phyloP scores from a whole-genome alignment of 208 protist genomes.

The Acanthamoeba sp. region DNA sequence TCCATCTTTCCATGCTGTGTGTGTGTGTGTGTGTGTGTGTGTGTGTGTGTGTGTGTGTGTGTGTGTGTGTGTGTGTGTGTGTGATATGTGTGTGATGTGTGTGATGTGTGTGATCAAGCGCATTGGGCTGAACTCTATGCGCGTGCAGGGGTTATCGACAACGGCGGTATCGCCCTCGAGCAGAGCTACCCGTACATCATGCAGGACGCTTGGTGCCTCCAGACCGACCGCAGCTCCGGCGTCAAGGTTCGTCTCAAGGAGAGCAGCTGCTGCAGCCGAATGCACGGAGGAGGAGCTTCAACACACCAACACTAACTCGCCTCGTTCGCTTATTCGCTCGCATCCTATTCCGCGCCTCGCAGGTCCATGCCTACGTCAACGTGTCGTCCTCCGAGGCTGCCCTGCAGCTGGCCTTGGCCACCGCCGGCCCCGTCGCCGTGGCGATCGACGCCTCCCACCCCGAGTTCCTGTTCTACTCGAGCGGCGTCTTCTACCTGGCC shows the following conservation, averaged over 20 bases:
- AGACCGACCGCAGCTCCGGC: slow-evolving; percentile 50
- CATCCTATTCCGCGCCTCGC: neutral
- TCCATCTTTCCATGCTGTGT: too few relatives aligned
- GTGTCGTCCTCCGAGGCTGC: slow-evolving; percentile 86
- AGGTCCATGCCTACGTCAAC: slow-evolving; percentile 52
- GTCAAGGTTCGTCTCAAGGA: neutral
- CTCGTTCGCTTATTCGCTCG: neutral
- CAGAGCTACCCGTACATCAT: slow-evolving; percentile 44
- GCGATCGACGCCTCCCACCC: slow-evolving; percentile 94
- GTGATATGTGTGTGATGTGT: too few relatives aligned
- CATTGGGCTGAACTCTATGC: too few relatives aligned
- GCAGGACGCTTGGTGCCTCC: slow-evolving; percentile 56
- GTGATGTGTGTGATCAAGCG: too few relatives aligned
- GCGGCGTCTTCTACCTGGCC: slow-evolving; percentile 90
- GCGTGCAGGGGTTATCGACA: slow-evolving; percentile 40
- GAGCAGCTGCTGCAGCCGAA: too few relatives aligned
- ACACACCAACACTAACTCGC: too few relatives aligned
- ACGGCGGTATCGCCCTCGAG: slow-evolving; percentile 55
- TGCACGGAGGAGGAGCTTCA: too few relatives aligned
- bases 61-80: too few relatives aligned
- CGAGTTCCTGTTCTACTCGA: slow-evolving; percentile 90
- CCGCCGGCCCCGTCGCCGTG: slow-evolving; percentile 80
- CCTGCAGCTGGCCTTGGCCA: slow-evolving; percentile 45
- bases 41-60: too few relatives aligned
- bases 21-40: too few relatives aligned